Percentiles rank a stretch among this genome's conserved stretches.
Evolutionary conservation across 352 stramenopile genomes (phyloP).

Genomic region (Globisporangium alternatum): DNA sequence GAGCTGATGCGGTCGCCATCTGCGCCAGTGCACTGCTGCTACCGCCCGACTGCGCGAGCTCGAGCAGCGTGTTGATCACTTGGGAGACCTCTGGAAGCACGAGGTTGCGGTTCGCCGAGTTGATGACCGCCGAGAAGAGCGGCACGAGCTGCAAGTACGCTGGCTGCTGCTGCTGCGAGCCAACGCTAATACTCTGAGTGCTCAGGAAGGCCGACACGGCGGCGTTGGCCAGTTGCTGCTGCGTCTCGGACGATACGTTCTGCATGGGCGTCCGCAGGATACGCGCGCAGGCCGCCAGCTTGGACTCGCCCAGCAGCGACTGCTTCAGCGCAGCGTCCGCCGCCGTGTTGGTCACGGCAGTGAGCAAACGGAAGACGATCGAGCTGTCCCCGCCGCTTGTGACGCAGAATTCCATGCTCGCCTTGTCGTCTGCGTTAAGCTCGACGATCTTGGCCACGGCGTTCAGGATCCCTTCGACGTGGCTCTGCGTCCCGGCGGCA

Average conservation of each 20-base stretch:
- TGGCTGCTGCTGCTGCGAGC: slow-evolving; percentile 20
- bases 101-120: slow-evolving; percentile 61
- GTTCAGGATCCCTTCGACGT: slow-evolving; percentile 53
- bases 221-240: slow-evolving; percentile 59
- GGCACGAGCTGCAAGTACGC: slow-evolving; percentile 69
- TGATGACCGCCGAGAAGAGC: slow-evolving; percentile 74
- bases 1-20: slow-evolving; percentile 4
- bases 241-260: slow-evolving; percentile 54
- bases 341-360: slow-evolving; percentile 59
- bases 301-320: slow-evolving; percentile 31
- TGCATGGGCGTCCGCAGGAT: slow-evolving; percentile 80
- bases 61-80: slow-evolving; percentile 74
- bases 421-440: slow-evolving; percentile 62
- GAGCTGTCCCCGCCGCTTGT: slow-evolving; percentile 22
- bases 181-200: slow-evolving; percentile 28
- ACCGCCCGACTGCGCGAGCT: slow-evolving; percentile 59
- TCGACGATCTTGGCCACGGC: slow-evolving; percentile 81
- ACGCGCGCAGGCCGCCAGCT: slow-evolving; percentile 49
- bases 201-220: slow-evolving; percentile 60
- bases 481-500: slow-evolving; percentile 27
- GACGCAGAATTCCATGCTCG: slow-evolving; percentile 83
- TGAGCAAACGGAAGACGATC: slow-evolving; percentile 67
- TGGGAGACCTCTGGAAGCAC: slow-evolving; percentile 55
- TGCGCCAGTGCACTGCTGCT: slow-evolving; percentile 12
- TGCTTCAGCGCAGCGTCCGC: slow-evolving; percentile 29